Evolutionary conservation across 2,329 filamentous ascomycete species (phyloP).

Genomic region (Exophiala spinifera): DNA sequence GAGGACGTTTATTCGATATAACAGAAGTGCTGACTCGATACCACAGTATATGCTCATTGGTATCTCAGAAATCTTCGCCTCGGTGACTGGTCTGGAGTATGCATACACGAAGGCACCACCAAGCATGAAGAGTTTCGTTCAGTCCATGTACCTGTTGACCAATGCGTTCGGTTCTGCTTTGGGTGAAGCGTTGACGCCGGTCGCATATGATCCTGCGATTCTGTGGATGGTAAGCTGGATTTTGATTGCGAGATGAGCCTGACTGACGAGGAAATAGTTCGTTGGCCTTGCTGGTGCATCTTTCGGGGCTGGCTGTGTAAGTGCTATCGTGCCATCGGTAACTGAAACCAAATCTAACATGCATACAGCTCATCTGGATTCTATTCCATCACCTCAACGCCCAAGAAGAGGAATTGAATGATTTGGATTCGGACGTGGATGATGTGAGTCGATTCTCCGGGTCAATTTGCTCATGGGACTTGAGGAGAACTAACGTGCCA

Average conservation of each 20-base stretch:
- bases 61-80: constrained; percentile 58
- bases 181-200: constrained; percentile 34
- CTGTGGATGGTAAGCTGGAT: constrained; percentile 52
- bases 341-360: not conserved
- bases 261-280: constrained; percentile 40
- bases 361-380: constrained; percentile 48
- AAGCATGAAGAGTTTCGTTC: constrained; percentile 63
- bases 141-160: constrained; percentile 57
- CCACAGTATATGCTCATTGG: constrained; percentile 42
- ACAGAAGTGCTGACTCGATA: not conserved
- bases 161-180: constrained; percentile 59
- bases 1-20: not conserved
- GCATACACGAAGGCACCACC: constrained; percentile 70
- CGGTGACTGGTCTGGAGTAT: constrained; percentile 68
- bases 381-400: constrained; percentile 49
- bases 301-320: constrained; percentile 43
- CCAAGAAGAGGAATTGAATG: constrained; percentile 50
- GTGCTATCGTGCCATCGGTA: not conserved
- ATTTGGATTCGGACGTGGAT: not conserved
- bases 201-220: constrained; percentile 57
- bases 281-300: constrained; percentile 53
- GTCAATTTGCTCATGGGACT: too few relatives aligned
- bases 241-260: not conserved
- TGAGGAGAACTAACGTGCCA: too few relatives aligned
- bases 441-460: not conserved